Evolutionary conservation across 2,329 filamentous ascomycete genomes (phyloP).

Genomic region (Trichophyton schoenleinii): DNA sequence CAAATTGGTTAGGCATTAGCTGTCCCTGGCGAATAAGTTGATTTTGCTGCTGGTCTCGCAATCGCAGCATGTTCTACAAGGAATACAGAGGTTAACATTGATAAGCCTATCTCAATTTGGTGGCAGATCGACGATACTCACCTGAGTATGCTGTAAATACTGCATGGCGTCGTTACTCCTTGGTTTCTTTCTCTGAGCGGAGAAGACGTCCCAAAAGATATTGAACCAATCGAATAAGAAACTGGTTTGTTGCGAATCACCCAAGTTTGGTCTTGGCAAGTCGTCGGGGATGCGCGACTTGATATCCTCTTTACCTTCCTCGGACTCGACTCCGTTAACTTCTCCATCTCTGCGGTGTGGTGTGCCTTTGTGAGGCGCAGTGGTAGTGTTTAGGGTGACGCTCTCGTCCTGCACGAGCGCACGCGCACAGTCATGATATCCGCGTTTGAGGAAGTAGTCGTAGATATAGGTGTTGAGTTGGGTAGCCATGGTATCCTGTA

Average conservation of each 20-base stretch:
- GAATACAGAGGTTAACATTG: not conserved
- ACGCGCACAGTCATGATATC: constrained; percentile 72
- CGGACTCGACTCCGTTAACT: constrained; percentile 59
- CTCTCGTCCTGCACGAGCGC: constrained; percentile 53
- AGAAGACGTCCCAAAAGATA: constrained; percentile 93
- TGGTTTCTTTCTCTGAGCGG: constrained; percentile 62
- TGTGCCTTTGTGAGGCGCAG: constrained; percentile 49
- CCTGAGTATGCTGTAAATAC: constrained; percentile 75
- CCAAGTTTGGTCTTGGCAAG: constrained; percentile 50
- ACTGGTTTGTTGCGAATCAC: constrained; percentile 52
- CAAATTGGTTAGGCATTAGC: constrained; percentile 43
- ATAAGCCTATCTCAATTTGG: not conserved
- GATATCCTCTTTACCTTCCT: constrained; percentile 67
- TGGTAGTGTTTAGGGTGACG: constrained; percentile 44
- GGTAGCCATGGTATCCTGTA: constrained; percentile 27
- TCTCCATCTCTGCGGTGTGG: constrained; percentile 57
- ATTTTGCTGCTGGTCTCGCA: constrained; percentile 65
- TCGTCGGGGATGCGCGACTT: constrained; percentile 65
- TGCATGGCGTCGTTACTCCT: constrained; percentile 53
- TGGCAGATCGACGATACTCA: constrained; percentile 24
- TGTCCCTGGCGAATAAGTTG: constrained; percentile 64
- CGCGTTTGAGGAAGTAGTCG: constrained; percentile 68
- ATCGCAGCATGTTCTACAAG: constrained; percentile 47
- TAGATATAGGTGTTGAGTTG: constrained; percentile 55
- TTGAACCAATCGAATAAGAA: constrained; percentile 98